These are phyloP conservation scores for Rutstroemia sp. DNA, from an alignment of 2,329 filamentous ascomycete species.

Conservation along the genomic window DNA sequence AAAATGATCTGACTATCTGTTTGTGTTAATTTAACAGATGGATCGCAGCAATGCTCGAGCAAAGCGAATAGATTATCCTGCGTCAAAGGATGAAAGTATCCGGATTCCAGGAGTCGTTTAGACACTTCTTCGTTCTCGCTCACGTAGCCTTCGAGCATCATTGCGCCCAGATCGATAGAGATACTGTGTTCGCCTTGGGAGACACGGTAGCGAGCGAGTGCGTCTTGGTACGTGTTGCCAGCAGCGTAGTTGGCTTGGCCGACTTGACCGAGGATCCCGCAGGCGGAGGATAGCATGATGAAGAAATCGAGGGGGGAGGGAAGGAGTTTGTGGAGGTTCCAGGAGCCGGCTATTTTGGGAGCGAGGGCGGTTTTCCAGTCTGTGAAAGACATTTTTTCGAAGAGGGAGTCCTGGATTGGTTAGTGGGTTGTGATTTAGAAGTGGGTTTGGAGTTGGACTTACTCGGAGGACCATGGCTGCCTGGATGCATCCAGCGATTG, in stretches of 20 bases:
- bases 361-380: neutral
- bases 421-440: neutral
- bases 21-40: neutral
- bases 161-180: neutral
- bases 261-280: slow-evolving; percentile 15
- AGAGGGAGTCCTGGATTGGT: neutral
- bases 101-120: neutral
- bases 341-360: neutral
- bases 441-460: neutral
- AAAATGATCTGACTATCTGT: neutral
- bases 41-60: neutral
- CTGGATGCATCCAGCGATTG: slow-evolving; percentile 38
- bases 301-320: slow-evolving; percentile 24
- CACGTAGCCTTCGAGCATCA: neutral
- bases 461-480: slow-evolving; percentile 36
- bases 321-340: neutral
- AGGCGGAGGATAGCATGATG: slow-evolving; percentile 31
- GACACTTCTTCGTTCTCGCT: neutral
- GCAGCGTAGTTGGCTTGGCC: slow-evolving; percentile 16
- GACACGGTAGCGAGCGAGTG: slow-evolving; percentile 9
- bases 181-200: neutral
- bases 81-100: neutral
- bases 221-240: slow-evolving; percentile 27
- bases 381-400: neutral
- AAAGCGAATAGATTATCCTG: neutral